Conservation (phyloP, 768 basidiomycete genomes). For the Mycena epipterygia region DNA sequence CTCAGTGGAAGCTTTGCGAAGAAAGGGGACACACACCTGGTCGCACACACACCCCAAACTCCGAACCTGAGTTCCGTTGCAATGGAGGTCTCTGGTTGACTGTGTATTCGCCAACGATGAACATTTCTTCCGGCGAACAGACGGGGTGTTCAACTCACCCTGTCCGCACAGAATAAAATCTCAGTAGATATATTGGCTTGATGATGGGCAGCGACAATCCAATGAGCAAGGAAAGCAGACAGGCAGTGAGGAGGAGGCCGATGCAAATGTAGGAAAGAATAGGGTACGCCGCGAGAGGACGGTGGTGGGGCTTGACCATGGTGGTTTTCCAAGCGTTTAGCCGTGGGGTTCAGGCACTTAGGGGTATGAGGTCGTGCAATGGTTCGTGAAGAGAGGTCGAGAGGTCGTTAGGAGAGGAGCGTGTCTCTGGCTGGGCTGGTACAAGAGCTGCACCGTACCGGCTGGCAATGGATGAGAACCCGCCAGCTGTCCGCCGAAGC, state of each 20-base stretch:
- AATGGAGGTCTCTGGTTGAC: conserved; percentile 59
- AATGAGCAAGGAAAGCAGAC: conserved; percentile 82
- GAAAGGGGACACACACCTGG: conserved; percentile 50
- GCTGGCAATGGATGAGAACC: background rate
- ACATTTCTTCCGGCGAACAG: background rate
- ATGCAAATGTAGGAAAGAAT: conserved; percentile 62
- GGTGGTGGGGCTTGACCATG: conserved; percentile 41
- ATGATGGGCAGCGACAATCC: conserved; percentile 83
- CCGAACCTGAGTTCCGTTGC: conserved; percentile 80
- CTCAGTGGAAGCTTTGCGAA: background rate
- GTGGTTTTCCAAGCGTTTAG: background rate
- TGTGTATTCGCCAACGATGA: background rate
- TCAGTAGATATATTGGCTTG: conserved; percentile 74
- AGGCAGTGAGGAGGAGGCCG: conserved; percentile 67
- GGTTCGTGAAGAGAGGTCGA: background rate
- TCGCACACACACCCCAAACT: conserved; percentile 86
- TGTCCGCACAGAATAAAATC: conserved; percentile 53
- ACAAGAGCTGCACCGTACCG: conserved; percentile 3
- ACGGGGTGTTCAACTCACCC: conserved; percentile 19
- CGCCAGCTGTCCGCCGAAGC: background rate
- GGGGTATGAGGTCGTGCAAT: conserved; percentile 18
- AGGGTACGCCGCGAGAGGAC: conserved; percentile 62
- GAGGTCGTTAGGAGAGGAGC: conserved; percentile 1
- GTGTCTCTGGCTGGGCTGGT: conserved; percentile 6
- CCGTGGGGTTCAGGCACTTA: conserved; percentile 7